Conservation (phyloP, 2,329 filamentous ascomycete genomes). For the Arthroderma uncinatum region DNA sequence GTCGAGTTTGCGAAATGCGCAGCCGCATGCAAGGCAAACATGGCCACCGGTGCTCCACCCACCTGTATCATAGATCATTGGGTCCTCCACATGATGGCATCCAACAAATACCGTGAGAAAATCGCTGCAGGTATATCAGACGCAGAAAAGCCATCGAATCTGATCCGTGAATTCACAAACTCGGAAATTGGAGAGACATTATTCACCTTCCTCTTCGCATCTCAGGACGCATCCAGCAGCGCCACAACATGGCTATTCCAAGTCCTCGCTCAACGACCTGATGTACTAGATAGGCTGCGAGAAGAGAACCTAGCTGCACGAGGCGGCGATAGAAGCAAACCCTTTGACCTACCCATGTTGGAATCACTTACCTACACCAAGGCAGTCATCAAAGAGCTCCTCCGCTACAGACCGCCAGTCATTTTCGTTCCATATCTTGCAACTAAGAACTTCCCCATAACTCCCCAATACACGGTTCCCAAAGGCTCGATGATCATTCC, state of each 20-base stretch:
- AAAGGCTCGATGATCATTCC: constrained; percentile 95
- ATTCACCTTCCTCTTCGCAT: constrained; percentile 94
- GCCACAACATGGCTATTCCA: constrained; percentile 93
- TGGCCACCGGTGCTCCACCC: constrained; percentile 74
- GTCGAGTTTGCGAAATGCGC: constrained; percentile 81
- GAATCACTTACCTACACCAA: constrained; percentile 84
- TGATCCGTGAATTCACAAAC: constrained; percentile 78
- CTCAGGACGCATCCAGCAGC: constrained; percentile 89
- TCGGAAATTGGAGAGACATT: constrained; percentile 85
- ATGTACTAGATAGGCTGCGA: constrained; percentile 75
- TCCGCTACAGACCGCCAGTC: constrained; percentile 88
- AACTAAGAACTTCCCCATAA: constrained; percentile 91
- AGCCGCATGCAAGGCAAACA: constrained; percentile 81
- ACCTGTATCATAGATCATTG: constrained; percentile 93
- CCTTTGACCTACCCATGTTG: constrained; percentile 70
- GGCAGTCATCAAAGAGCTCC: constrained; percentile 78
- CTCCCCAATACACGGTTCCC: constrained; percentile 74
- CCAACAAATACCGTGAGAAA: constrained; percentile 67
- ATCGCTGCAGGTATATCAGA: constrained; percentile 54
- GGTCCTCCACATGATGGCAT: constrained; percentile 78
- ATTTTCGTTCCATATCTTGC: constrained; percentile 91
- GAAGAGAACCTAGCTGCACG: constrained; percentile 75
- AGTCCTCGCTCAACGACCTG: constrained; percentile 79
- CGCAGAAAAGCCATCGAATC: constrained; percentile 66
- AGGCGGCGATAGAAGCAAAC: constrained; percentile 59